phyloP scores from a whole-genome alignment of 768 basidiomycete species.

The Kwoniella dendrophila region DNA sequence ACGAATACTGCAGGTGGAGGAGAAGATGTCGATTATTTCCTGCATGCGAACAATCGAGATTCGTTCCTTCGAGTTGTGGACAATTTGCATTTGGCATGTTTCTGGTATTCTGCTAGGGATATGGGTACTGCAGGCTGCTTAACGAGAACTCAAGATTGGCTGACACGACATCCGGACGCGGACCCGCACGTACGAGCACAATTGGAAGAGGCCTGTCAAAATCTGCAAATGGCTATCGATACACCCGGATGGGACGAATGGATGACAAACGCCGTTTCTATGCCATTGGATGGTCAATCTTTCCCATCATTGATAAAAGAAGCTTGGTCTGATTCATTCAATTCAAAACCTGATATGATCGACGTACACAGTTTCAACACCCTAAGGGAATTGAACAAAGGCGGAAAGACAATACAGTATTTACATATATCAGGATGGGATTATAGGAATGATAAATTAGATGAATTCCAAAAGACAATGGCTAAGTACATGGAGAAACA shows the following conservation, averaged over 20 bases:
- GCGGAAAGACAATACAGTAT: constrained; percentile 16
- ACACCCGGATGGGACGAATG: constrained; percentile 40
- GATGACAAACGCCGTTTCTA: constrained; percentile 37
- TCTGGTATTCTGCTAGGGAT: constrained; percentile 41
- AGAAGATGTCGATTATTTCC: constrained; percentile 45
- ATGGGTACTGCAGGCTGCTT: constrained; percentile 31
- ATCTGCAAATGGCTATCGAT: constrained; percentile 29
- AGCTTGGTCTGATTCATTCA: constrained; percentile 39
- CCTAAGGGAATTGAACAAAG: constrained; percentile 28
- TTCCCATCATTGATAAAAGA: constrained; percentile 23
- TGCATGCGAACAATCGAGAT: constrained; percentile 34
- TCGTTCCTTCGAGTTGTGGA: constrained; percentile 35
- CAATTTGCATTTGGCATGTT: constrained; percentile 47
- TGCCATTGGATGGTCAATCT: constrained; percentile 23
- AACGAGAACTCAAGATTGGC: constrained; percentile 16
- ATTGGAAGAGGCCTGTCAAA: constrained; percentile 28
- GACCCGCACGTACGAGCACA: constrained; percentile 2
- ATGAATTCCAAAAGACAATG: constrained; percentile 7
- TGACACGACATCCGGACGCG: constrained; percentile 16
- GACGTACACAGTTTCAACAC: constrained; percentile 24
- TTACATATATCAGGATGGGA: constrained; percentile 25
- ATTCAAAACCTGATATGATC: constrained; percentile 16
- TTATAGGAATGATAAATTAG: constrained; percentile 2
- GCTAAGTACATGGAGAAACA: constrained; percentile 8
- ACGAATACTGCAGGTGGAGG: constrained; percentile 22